phyloP scores from a whole-genome alignment of 1,284 basidiomycete species.

The Sphagnurus paluster region DNA sequence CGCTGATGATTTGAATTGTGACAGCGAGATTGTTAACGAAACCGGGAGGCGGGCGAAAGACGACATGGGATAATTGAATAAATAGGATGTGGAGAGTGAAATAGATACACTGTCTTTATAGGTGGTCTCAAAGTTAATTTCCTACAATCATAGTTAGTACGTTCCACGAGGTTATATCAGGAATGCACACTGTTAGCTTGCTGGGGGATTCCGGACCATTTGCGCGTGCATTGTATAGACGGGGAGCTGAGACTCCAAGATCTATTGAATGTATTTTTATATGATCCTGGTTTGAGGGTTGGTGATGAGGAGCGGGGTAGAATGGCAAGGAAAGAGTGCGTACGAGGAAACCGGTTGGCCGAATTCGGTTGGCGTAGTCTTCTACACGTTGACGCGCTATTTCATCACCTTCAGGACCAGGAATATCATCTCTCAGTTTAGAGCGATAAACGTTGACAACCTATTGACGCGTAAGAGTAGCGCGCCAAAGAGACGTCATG shows the following conservation, averaged over 20 bases:
- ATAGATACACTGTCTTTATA: slow-evolving; percentile 74
- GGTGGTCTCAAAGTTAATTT: slow-evolving; percentile 62
- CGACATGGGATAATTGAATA: slow-evolving; percentile 80
- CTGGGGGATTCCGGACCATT: slow-evolving; percentile 26
- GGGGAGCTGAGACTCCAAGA: slow-evolving; percentile 69
- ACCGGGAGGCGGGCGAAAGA: slow-evolving; percentile 81
- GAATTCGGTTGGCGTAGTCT: slow-evolving; percentile 66
- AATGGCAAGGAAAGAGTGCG: slow-evolving; percentile 27
- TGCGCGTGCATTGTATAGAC: slow-evolving; percentile 56
- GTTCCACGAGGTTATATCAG: slow-evolving; percentile 1
- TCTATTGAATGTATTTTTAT: slow-evolving; percentile 76
- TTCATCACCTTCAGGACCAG: slow-evolving; percentile 70
- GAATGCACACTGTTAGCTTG: slow-evolving; percentile 21
- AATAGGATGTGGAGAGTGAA: slow-evolving; percentile 77
- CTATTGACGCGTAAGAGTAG: slow-evolving; percentile 34
- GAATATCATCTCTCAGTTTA: slow-evolving; percentile 61
- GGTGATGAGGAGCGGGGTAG: slow-evolving; percentile 7
- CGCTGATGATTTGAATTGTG: slow-evolving; percentile 72
- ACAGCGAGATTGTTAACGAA: slow-evolving; percentile 74
- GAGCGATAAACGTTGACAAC: slow-evolving; percentile 70
- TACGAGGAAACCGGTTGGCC: slow-evolving; percentile 69
- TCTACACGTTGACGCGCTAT: slow-evolving; percentile 69
- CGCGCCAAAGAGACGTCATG: background rate
- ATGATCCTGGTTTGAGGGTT: slow-evolving; percentile 51
- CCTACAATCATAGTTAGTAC: slow-evolving; percentile 33